Percentiles rank a stretch among this genome's conserved stretches.
phyloP scores from a whole-genome alignment of 805 yeast species.

The Candida insectalens region DNA sequence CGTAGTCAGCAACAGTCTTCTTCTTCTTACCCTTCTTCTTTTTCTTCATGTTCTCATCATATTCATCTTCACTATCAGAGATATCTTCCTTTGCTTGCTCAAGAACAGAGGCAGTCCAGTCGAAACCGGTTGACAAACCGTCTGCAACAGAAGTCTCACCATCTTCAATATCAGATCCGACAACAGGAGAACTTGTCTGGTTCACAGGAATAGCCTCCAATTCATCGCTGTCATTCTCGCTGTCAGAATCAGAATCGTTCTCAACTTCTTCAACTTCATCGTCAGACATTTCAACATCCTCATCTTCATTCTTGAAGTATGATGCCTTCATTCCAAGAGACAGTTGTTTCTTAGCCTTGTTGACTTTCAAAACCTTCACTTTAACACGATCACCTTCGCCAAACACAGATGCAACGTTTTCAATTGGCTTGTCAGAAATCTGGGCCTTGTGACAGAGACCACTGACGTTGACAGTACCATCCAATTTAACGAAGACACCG shows the following conservation, averaged over 20 bases:
- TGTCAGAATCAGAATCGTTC: conserved; percentile 22
- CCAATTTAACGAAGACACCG: conserved; percentile 84
- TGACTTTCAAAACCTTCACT: conserved; percentile 63
- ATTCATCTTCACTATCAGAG: conserved; percentile 40
- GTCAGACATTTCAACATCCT: conserved; percentile 7
- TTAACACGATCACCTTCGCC: conserved; percentile 87
- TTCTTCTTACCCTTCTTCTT: conserved; percentile 35
- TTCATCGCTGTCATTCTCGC: conserved; percentile 26
- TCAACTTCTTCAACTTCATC: conserved; percentile 14
- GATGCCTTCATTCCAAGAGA: conserved; percentile 94
- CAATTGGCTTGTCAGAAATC: conserved; percentile 59
- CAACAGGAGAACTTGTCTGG: background rate
- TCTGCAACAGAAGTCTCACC: conserved; percentile 14
- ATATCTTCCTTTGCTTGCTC: conserved; percentile 64
- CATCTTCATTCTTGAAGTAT: conserved; percentile 42
- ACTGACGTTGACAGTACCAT: conserved; percentile 61
- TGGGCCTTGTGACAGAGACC: conserved; percentile 86
- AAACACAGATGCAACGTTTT: conserved; percentile 56
- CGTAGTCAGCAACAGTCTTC: conserved; percentile 32
- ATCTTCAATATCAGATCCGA: conserved; percentile 11
- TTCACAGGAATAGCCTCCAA: conserved; percentile 7
- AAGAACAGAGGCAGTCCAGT: conserved; percentile 88
- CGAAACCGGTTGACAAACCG: conserved; percentile 84
- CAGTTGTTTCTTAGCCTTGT: conserved; percentile 58
- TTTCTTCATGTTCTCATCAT: conserved; percentile 28